Evolutionary conservation across 805 yeast genomes (phyloP).

Genomic region (Starmera quercuum): DNA sequence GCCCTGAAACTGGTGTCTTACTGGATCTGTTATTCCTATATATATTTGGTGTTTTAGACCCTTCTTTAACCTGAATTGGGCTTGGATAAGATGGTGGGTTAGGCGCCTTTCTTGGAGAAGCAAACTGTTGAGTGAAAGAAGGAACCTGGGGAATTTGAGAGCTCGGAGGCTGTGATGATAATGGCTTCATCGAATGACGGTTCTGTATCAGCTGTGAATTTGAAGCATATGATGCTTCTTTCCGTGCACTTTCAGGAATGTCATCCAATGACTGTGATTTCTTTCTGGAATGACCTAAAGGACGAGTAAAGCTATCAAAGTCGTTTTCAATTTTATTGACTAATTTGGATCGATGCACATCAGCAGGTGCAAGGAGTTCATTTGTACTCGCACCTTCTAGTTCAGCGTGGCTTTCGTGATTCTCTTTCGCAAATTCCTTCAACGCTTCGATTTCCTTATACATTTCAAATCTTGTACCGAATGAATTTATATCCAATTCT

Average conservation of each 20-base stretch:
- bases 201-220: not conserved
- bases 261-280: conserved; percentile 47
- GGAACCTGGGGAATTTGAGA: conserved; percentile 16
- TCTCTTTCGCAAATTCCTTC: conserved; percentile 17
- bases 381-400: not conserved
- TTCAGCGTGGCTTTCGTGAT: conserved; percentile 5
- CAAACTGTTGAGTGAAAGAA: conserved; percentile 27
- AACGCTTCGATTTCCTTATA: conserved; percentile 80
- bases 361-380: conserved; percentile 6
- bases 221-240: conserved; percentile 3
- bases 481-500: conserved; percentile 85
- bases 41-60: too few relatives aligned
- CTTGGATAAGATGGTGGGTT: conserved; percentile 50
- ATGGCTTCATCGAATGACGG: conserved; percentile 3
- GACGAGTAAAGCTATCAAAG: conserved; percentile 14
- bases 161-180: conserved; percentile 9
- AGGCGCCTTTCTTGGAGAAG: conserved; percentile 70
- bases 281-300: conserved; percentile 35
- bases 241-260: conserved; percentile 13
- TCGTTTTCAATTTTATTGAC: conserved; percentile 7
- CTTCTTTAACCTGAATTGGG: conserved; percentile 30
- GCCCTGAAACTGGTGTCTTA: too few relatives aligned
- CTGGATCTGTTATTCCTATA: conserved; percentile 12
- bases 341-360: conserved; percentile 1
- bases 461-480: conserved; percentile 92